Evolutionary conservation across 1,284 basidiomycete genomes (phyloP).

Genomic region (Leccinum pseudoinsigne): DNA sequence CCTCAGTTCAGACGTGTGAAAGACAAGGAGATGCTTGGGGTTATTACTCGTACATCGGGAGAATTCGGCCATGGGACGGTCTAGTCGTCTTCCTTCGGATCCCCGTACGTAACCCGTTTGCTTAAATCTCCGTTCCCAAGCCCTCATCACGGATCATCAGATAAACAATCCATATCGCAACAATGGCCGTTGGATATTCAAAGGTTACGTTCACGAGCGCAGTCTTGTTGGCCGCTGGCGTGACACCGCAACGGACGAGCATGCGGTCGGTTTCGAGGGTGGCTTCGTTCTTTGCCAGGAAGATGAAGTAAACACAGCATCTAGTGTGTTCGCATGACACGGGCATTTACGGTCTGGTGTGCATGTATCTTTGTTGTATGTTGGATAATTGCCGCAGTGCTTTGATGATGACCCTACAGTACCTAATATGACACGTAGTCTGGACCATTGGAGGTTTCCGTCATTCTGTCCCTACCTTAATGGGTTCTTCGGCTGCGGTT

Average conservation of each 20-base stretch:
- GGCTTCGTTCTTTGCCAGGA: conserved; percentile 43
- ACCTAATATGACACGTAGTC: conserved; percentile 11
- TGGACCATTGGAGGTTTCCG: background rate
- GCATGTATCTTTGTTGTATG: conserved; percentile 12
- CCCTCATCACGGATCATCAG: conserved; percentile 33
- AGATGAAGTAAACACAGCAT: conserved; percentile 23
- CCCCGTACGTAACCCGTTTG: conserved; percentile 37
- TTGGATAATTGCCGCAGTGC: conserved; percentile 15
- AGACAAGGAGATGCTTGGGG: conserved; percentile 50
- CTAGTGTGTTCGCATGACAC: conserved; percentile 11
- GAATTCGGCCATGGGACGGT: conserved; percentile 52
- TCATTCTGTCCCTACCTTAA: background rate
- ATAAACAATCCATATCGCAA: conserved; percentile 29
- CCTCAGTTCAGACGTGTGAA: conserved; percentile 36
- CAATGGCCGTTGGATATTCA: conserved; percentile 47
- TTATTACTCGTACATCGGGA: conserved; percentile 42
- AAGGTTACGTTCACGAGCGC: conserved; percentile 47
- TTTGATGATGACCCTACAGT: conserved; percentile 23
- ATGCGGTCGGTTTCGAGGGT: conserved; percentile 43
- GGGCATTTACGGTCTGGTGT: conserved; percentile 15
- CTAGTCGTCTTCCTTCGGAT: conserved; percentile 45
- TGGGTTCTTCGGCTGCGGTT: conserved; percentile 1
- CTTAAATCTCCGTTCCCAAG: conserved; percentile 3
- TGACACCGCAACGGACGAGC: conserved; percentile 40
- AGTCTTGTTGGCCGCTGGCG: conserved; percentile 55